Evolutionary conservation across 306 rosid species (phyloP).

Genomic region (Rosa lucieae): DNA sequence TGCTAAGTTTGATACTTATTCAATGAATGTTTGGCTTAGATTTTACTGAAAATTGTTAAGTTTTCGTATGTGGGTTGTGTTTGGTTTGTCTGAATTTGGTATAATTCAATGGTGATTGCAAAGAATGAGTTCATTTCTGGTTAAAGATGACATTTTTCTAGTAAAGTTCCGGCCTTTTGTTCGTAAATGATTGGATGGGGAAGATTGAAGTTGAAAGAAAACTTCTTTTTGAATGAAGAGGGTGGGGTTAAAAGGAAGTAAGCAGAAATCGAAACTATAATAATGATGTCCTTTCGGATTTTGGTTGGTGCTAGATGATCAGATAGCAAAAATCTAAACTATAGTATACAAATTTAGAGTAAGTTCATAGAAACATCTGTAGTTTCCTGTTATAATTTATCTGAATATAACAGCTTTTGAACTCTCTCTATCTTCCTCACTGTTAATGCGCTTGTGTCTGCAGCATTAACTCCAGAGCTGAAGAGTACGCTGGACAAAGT

Average conservation of each 20-base stretch:
- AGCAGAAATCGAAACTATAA: not conserved
- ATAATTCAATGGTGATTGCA: not conserved
- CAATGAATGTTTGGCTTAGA: not conserved
- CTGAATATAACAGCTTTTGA: not conserved
- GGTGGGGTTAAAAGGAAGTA: not conserved
- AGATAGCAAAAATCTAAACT: no score
- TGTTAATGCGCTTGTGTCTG: not conserved
- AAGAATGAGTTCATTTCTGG: not conserved
- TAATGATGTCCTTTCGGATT: not conserved
- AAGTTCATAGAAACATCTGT: not conserved
- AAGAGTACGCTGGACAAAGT: slow-evolving; percentile 90
- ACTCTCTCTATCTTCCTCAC: not conserved
- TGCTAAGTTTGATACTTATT: not conserved
- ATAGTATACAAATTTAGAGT: not conserved
- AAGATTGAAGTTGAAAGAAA: not conserved
- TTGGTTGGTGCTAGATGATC: not conserved
- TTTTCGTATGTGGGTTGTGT: slow-evolving; percentile 4
- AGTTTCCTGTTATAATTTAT: not conserved
- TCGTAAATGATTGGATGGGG: not conserved
- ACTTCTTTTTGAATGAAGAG: not conserved
- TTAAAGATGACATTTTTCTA: not conserved
- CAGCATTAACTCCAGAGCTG: slow-evolving; percentile 82
- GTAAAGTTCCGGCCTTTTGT: not conserved
- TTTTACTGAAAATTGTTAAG: not conserved
- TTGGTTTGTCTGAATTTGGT: not conserved